phyloP scores from a whole-genome alignment of 306 rosid genomes.

The Pachyrhizus erosus region DNA sequence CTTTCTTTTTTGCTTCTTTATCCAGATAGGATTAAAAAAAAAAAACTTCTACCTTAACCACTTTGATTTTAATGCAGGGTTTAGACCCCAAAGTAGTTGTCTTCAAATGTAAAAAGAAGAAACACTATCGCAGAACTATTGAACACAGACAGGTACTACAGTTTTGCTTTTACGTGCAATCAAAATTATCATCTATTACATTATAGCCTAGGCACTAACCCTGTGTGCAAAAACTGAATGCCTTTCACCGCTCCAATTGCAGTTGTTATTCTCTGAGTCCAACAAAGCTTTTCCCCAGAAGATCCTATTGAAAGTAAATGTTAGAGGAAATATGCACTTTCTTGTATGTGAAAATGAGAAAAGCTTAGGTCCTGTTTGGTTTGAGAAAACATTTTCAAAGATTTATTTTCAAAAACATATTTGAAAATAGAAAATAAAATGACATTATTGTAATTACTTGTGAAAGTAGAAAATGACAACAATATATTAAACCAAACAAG shows the following conservation, averaged over 20 bases:
- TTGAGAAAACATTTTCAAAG: background rate
- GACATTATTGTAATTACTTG: background rate
- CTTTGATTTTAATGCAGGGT: constrained; percentile 58
- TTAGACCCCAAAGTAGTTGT: constrained; percentile 79
- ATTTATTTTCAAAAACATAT: too few relatives aligned
- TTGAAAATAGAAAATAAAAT: background rate
- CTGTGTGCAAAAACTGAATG: constrained; percentile 92
- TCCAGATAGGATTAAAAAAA: background rate
- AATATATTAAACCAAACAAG: background rate
- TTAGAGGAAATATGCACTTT: constrained; percentile 19
- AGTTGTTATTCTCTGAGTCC: constrained; percentile 86
- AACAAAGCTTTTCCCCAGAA: constrained; percentile 64
- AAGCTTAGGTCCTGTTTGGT: background rate
- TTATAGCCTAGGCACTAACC: constrained; percentile 88
- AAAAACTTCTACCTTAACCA: constrained; percentile 15
- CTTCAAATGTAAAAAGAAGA: constrained; percentile 92
- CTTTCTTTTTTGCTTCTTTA: constrained; percentile 2
- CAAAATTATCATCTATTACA: too few relatives aligned
- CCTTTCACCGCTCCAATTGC: constrained; percentile 89
- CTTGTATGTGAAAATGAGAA: constrained; percentile 6
- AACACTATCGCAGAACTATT: constrained; percentile 80
- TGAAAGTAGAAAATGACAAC: too few relatives aligned
- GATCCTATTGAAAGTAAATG: constrained; percentile 59
- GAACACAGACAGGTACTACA: constrained; percentile 90
- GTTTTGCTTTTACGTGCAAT: constrained; percentile 20